These are phyloP conservation scores for Termitomyces sp. DNA, from an alignment of 768 basidiomycete genomes.

Conservation along the genomic window DNA sequence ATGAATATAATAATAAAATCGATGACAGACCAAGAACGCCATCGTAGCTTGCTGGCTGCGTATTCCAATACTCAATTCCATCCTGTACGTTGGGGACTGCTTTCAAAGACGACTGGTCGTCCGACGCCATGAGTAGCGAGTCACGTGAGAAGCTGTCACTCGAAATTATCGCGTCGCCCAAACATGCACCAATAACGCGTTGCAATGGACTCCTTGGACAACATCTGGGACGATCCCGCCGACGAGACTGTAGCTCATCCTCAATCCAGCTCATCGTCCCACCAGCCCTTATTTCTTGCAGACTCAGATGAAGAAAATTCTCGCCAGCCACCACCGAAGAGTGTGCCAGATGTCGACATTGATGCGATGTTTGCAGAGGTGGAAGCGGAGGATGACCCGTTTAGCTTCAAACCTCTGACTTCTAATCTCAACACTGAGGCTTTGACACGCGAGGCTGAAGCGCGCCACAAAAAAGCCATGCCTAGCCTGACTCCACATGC, in stretches of 20 bases:
- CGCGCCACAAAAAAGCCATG: constrained; percentile 30
- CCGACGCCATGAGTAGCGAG: constrained; percentile 1
- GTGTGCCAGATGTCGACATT: constrained; percentile 48
- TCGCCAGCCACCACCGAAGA: constrained; percentile 10
- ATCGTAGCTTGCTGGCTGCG: constrained; percentile 75
- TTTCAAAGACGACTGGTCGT: constrained; percentile 4
- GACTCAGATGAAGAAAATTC: constrained; percentile 50
- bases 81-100: constrained; percentile 56
- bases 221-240: constrained; percentile 57
- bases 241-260: constrained; percentile 16
- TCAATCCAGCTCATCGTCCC: constrained; percentile 15
- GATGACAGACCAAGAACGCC: constrained; percentile 71
- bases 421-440: constrained; percentile 48
- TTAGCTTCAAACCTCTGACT: constrained; percentile 41
- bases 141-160: constrained; percentile 6
- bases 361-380: constrained; percentile 36
- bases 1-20: constrained; percentile 6
- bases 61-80: constrained; percentile 84
- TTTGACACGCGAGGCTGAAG: constrained; percentile 51
- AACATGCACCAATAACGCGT: constrained; percentile 40
- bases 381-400: constrained; percentile 29
- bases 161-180: constrained; percentile 21
- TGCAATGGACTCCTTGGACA: constrained; percentile 38
- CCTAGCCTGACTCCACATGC: constrained; percentile 36
- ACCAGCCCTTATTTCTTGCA: constrained; percentile 49